Base-by-base conservation (phyloP, 768 basidiomycete genomes). In the Leccinum ochraceum region DNA sequence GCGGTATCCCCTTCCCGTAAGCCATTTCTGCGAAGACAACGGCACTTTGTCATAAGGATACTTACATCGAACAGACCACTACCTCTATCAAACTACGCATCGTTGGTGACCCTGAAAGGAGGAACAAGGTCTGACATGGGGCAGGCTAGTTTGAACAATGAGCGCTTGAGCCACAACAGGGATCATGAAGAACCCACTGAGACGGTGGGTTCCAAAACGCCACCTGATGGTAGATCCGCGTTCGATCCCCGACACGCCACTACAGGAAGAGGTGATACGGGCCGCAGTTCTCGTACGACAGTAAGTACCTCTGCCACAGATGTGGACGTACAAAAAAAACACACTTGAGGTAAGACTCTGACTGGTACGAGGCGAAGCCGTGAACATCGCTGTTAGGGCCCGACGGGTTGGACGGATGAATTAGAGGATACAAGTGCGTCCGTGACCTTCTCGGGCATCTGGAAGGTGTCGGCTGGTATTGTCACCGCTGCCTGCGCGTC, bases 161-260 rank as follows among this genome's bases (percentile, higher is more conserved):
- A 44, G 44, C 39, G 39, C 17, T 42, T 42, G 17, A 9, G 10
- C 59, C 54, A 39, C 9, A 16, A n/a, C 57, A 58, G 60, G 63
- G 69, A 63, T 51, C 11, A 54, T 48, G 34, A 56, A 57, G 61
- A 60, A 69, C 53, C 44, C 34, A 52, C 63, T 61, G 61, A 56
- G 59, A 51, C 48, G 56, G 36, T 54, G 61, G 61, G 53, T 17
- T 28, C n/a, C 48, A 61, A 58, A 32, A 44, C 37, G 60, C 61
- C 67, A 70, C 67, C 54, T 36, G 59, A 59, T 14, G 48, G 30
- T 37, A 58, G 59, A 64, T 60, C 54, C 32, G 6, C 30, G n/a
- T 56, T 49, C 17, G 50, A 57, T 59, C 32, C 54, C 59, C 53
- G 24, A 50, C 48, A 57, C 58, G 60, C 60, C 54, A 42, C 57